Percentiles rank a stretch among this genome's conserved stretches.
Conservation (phyloP, 345 rosid genomes). For the Populus deltoides region DNA sequence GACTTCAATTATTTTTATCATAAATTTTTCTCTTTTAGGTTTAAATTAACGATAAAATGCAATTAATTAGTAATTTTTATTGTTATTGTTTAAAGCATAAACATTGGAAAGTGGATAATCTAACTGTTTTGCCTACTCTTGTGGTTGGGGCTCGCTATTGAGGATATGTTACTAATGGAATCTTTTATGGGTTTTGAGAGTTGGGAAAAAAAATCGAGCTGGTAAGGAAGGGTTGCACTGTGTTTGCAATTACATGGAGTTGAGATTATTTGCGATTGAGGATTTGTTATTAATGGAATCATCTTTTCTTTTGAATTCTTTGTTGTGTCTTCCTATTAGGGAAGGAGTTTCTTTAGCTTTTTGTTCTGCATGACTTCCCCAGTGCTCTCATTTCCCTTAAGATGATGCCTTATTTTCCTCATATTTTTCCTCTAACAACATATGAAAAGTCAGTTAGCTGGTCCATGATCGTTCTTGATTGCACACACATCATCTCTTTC, state of each 20-base stretch:
- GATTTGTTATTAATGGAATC: no score
- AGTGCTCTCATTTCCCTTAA: no score
- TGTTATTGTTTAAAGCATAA: no score
- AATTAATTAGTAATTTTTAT: neutral
- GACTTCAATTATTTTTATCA: neutral
- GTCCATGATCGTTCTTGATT: neutral
- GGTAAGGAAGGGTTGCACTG: neutral
- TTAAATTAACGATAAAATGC: neutral
- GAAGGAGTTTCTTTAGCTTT: no score
- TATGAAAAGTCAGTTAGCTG: no score
- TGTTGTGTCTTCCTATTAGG: no score
- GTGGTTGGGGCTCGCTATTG: neutral
- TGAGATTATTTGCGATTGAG: no score
- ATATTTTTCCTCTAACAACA: no score
- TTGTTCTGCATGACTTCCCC: no score
- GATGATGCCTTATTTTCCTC: no score
- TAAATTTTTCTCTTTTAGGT: neutral
- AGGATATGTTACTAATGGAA: neutral
- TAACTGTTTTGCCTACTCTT: neutral
- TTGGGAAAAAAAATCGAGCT: no score
- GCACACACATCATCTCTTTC: neutral
- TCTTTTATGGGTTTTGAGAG: neutral
- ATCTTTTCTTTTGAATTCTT: neutral
- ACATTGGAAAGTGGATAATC: neutral
- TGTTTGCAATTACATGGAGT: neutral